Conservation (phyloP, 495 filamentous ascomycete species). For the Cudoniella acicularis region DNA sequence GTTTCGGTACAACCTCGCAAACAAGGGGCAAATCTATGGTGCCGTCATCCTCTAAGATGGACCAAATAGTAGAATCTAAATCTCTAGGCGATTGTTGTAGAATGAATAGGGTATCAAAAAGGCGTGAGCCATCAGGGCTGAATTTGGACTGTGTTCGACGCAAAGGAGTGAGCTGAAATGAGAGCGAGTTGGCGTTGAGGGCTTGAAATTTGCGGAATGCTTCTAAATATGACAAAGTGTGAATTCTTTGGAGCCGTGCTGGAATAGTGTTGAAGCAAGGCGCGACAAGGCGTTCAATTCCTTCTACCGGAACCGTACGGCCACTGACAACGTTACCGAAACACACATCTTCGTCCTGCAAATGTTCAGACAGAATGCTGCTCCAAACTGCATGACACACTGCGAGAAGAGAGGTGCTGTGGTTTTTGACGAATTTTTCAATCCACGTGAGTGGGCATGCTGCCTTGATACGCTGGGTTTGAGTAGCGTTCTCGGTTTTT, state of each 20-base stretch:
- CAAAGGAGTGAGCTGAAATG: slow-evolving; percentile 66
- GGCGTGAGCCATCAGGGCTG: slow-evolving; percentile 33
- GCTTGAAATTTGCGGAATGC: slow-evolving; percentile 46
- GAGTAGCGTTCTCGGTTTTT: neutral
- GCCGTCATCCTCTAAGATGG: slow-evolving; percentile 60
- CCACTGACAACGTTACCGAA: slow-evolving; percentile 80
- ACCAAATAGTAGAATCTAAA: slow-evolving; percentile 61
- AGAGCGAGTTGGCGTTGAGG: slow-evolving; percentile 52
- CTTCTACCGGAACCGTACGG: slow-evolving; percentile 58
- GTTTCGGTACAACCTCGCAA: slow-evolving; percentile 60
- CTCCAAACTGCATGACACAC: slow-evolving; percentile 70
- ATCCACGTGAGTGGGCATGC: slow-evolving; percentile 39
- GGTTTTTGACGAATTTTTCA: slow-evolving; percentile 40
- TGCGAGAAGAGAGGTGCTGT: slow-evolving; percentile 58
- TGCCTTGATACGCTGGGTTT: slow-evolving; percentile 12
- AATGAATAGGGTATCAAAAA: slow-evolving; percentile 78
- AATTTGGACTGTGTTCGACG: slow-evolving; percentile 53
- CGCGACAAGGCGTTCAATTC: slow-evolving; percentile 67
- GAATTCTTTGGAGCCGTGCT: slow-evolving; percentile 48
- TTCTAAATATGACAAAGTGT: slow-evolving; percentile 22
- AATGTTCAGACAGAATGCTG: slow-evolving; percentile 47
- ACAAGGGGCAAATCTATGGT: slow-evolving; percentile 75
- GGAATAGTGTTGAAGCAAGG: slow-evolving; percentile 91
- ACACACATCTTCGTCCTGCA: slow-evolving; percentile 60
- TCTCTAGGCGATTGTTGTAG: slow-evolving; percentile 53